Conservation (phyloP, 768 basidiomycete species). For the Boletus subcaerulescens region DNA sequence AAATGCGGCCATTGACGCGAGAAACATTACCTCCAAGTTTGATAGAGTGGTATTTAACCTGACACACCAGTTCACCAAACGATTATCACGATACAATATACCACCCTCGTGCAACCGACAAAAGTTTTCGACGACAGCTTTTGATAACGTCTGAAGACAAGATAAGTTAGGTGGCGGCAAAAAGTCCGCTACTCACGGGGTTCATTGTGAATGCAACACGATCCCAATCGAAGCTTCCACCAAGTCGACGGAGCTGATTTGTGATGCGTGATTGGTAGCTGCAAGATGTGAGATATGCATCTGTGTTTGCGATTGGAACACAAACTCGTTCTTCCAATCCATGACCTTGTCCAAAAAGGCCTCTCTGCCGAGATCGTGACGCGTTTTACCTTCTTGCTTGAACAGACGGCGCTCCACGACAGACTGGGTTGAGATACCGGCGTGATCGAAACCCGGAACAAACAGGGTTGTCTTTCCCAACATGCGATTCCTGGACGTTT, state of each 20-base stretch:
- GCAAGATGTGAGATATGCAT: neutral
- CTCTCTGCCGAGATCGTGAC: slow-evolving; percentile 95
- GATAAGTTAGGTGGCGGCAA: neutral
- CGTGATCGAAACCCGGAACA: slow-evolving; percentile 96
- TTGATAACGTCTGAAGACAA: slow-evolving; percentile 57
- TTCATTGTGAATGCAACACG: slow-evolving; percentile 96
- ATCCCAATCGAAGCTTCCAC: slow-evolving; percentile 94
- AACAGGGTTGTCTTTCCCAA: slow-evolving; percentile 86
- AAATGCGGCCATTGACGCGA: too few relatives aligned
- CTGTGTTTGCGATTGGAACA: slow-evolving; percentile 9
- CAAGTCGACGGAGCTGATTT: slow-evolving; percentile 81
- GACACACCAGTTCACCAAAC: slow-evolving; percentile 98
- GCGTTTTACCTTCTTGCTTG: slow-evolving; percentile 76
- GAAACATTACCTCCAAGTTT: slow-evolving; percentile 80
- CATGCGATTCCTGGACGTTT: slow-evolving; percentile 82
- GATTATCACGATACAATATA: slow-evolving; percentile 90
- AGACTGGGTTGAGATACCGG: slow-evolving; percentile 96
- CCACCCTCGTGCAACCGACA: slow-evolving; percentile 90
- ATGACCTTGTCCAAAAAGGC: slow-evolving; percentile 86
- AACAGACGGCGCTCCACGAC: slow-evolving; percentile 92
- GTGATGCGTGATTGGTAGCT: slow-evolving; percentile 95
- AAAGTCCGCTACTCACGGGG: slow-evolving; percentile 47
- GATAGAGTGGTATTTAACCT: slow-evolving; percentile 93
- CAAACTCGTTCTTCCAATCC: slow-evolving; percentile 97
- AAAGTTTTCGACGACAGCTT: slow-evolving; percentile 90